Conservation (phyloP, 805 yeast genomes). For the Ogataea salicorniae region DNA sequence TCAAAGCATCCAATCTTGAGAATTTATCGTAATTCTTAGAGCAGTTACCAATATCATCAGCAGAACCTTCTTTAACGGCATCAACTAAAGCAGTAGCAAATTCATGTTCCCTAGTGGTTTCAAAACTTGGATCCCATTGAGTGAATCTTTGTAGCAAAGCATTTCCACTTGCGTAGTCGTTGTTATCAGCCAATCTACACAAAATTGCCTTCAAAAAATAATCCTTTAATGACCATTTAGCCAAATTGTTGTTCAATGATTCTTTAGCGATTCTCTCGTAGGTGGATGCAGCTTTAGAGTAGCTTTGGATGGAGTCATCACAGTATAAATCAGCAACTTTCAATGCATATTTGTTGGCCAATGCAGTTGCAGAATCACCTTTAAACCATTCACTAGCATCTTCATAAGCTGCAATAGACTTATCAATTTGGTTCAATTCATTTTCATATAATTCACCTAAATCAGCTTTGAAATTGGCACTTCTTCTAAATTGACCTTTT, state of each 20-base stretch:
- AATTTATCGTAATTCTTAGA: constrained; percentile 85
- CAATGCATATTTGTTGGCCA: constrained; percentile 80
- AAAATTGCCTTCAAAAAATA: constrained; percentile 80
- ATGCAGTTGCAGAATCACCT: constrained; percentile 88
- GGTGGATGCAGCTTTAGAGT: constrained; percentile 65
- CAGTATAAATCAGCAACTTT: constrained; percentile 90
- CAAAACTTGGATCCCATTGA: constrained; percentile 73
- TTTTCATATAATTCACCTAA: constrained; percentile 82
- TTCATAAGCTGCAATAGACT: constrained; percentile 76
- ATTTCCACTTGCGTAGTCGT: constrained; percentile 81
- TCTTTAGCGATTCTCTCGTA: constrained; percentile 77
- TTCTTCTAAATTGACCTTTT: constrained; percentile 93
- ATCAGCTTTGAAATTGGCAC: constrained; percentile 91
- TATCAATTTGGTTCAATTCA: constrained; percentile 57
- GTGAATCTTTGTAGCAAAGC: constrained; percentile 60
- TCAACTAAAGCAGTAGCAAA: constrained; percentile 62
- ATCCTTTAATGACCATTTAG: constrained; percentile 91
- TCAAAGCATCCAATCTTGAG: constrained; percentile 84
- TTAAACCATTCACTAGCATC: constrained; percentile 95
- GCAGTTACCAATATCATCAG: constrained; percentile 66
- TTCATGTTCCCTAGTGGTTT: constrained; percentile 68
- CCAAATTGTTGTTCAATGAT: constrained; percentile 64
- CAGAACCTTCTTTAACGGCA: constrained; percentile 75
- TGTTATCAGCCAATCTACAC: constrained; percentile 70
- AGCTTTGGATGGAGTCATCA: constrained; percentile 53